A percentile compares a stretch with the other conserved stretches of the same genome.
phyloP scores from a whole-genome alignment of 179 eudicot genomes.

The Kewa caespitosa region DNA sequence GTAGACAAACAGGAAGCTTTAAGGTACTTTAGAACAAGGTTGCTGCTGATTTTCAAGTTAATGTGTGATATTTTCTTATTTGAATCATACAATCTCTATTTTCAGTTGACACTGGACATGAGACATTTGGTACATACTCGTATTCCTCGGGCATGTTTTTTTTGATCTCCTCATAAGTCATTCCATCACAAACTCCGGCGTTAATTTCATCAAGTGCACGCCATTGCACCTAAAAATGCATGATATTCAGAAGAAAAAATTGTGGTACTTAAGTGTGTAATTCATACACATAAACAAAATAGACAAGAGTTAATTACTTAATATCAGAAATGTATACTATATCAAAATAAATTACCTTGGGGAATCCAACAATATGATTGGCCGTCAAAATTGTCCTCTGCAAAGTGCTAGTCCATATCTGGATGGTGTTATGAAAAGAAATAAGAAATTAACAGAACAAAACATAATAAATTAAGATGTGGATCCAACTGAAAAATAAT shows the following conservation, averaged over 20 bases:
- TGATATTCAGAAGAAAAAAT: neutral
- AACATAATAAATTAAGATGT: neutral
- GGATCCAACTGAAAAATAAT: neutral
- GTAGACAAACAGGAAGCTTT: neutral
- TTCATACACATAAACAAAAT: neutral
- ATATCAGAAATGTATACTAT: neutral
- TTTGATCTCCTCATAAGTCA: constrained; percentile 91
- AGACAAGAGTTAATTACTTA: neutral
- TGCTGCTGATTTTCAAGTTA: neutral
- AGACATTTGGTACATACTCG: constrained; percentile 48
- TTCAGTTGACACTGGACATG: neutral
- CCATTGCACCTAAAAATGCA: constrained; percentile 78
- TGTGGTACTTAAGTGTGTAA: neutral
- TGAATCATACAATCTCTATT: neutral
- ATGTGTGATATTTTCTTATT: neutral
- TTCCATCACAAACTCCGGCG: constrained; percentile 96
- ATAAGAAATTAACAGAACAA: neutral
- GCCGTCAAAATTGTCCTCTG: constrained; percentile 91
- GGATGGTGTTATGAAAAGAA: neutral
- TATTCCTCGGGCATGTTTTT: constrained; percentile 96
- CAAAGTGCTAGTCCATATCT: constrained; percentile 99
- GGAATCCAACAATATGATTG: constrained; percentile 77
- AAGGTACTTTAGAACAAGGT: neutral
- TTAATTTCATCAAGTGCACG: constrained; percentile 97
- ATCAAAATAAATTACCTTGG: constrained; percentile 57